Percentiles rank a stretch among this genome's conserved stretches.
phyloP scores from a whole-genome alignment of 306 rosid species.

The Lagenaria siceraria region DNA sequence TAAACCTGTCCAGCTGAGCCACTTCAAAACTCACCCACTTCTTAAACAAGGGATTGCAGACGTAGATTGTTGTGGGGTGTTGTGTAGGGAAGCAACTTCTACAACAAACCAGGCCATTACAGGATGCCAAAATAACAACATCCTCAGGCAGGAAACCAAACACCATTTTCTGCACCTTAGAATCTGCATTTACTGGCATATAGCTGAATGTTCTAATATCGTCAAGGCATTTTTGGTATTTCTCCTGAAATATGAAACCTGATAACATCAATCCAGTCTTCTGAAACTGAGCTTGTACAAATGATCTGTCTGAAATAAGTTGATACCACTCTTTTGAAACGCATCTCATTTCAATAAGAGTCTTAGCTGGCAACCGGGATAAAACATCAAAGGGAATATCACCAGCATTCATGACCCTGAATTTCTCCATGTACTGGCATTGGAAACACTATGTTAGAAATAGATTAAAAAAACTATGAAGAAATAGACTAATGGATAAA shows the following conservation, averaged over 20 bases:
- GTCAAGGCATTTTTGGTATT: conserved; percentile 13
- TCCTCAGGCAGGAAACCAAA: conserved; percentile 40
- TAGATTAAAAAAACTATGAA: background rate
- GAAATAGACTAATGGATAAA: background rate
- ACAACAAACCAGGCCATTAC: conserved; percentile 44
- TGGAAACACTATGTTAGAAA: background rate
- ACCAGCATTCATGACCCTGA: conserved; percentile 8
- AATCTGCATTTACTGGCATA: conserved; percentile 11
- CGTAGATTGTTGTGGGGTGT: conserved; percentile 22
- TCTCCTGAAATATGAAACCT: conserved; percentile 42
- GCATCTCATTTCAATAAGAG: conserved; percentile 23
- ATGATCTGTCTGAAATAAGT: conserved; percentile 26
- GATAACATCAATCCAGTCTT: conserved; percentile 11
- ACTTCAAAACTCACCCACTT: conserved; percentile 24
- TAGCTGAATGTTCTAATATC: conserved; percentile 28
- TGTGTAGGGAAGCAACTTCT: conserved; percentile 31
- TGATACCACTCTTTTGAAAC: conserved; percentile 30
- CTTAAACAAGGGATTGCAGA: conserved; percentile 46
- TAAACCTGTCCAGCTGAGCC: background rate
- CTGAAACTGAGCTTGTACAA: conserved; percentile 26
- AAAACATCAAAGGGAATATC: conserved; percentile 26
- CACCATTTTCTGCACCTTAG: conserved; percentile 10
- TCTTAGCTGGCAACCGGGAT: conserved; percentile 22
- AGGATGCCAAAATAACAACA: conserved; percentile 35
- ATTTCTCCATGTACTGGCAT: conserved; percentile 14